Percentiles rank a stretch among this genome's conserved stretches.
These are phyloP conservation scores for Barnettozyma californica DNA, from an alignment of 805 yeast genomes.

Conservation along the genomic window DNA sequence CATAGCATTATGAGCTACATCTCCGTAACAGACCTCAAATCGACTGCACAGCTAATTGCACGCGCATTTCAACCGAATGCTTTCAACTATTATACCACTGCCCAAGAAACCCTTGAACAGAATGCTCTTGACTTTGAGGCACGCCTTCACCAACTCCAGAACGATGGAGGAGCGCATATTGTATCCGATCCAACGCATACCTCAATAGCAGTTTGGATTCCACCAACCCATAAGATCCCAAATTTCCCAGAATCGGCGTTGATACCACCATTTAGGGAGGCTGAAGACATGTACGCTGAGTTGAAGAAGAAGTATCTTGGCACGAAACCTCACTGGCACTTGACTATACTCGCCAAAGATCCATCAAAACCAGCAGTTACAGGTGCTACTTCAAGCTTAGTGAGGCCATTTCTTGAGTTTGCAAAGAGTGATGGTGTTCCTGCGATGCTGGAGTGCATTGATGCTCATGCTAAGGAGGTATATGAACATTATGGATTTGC, in stretches of 20 bases:
- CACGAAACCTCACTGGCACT: conserved; percentile 8
- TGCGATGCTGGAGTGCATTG: conserved; percentile 12
- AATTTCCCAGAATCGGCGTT: conserved; percentile 4
- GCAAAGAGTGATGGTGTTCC: conserved; percentile 8
- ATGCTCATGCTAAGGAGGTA: conserved; percentile 10
- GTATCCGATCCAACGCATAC: conserved; percentile 7
- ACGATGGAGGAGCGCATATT: conserved; percentile 10
- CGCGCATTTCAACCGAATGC: conserved; percentile 19
- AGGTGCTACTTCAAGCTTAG: conserved; percentile 10
- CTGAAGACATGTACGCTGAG: conserved; percentile 3
- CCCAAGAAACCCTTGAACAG: conserved; percentile 9
- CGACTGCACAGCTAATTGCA: conserved; percentile 15
- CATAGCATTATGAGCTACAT: background rate
- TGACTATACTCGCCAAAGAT: conserved; percentile 10
- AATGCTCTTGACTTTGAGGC: conserved; percentile 13
- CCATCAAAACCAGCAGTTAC: conserved; percentile 1
- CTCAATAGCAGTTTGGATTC: conserved; percentile 20
- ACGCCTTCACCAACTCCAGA: conserved; percentile 14
- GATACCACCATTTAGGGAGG: conserved; percentile 3
- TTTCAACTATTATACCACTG: conserved; percentile 15
- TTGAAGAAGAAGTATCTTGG: conserved; percentile 5
- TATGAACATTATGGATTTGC: conserved; percentile 13
- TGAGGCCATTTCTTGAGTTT: conserved; percentile 10
- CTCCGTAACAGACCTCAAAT: conserved; percentile 8
- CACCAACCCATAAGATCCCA: conserved; percentile 11